These are phyloP conservation scores for Sextonia rubra DNA, from an alignment of 164 flowering plant genomes.

Conservation along the genomic window DNA sequence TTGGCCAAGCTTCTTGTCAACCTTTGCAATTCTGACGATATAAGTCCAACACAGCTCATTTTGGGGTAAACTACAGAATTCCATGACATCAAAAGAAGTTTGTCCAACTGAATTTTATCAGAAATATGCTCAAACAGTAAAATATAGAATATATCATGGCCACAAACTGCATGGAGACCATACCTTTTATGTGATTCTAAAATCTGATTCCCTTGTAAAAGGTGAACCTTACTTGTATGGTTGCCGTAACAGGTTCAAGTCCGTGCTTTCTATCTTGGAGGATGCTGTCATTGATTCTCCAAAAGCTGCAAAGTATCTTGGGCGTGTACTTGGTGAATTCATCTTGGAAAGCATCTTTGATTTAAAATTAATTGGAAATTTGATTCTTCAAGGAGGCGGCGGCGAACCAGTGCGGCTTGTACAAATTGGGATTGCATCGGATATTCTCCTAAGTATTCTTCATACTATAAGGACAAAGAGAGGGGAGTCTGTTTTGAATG, in stretches of 20 bases:
- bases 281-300: conserved; percentile 82
- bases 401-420: conserved; percentile 47
- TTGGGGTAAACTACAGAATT: conserved; percentile 44
- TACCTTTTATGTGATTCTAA: neutral
- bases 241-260: conserved; percentile 27
- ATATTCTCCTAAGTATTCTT: conserved; percentile 49
- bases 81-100: neutral
- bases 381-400: conserved; percentile 55
- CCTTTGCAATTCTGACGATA: conserved; percentile 43
- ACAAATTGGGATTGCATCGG: conserved; percentile 48
- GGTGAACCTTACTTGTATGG: neutral
- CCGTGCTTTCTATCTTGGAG: conserved; percentile 55
- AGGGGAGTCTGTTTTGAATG: conserved; percentile 41
- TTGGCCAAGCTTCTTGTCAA: conserved; percentile 62
- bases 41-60: conserved; percentile 44
- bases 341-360: conserved; percentile 49
- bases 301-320: conserved; percentile 66
- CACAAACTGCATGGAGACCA: neutral
- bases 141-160: neutral
- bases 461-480: conserved; percentile 42
- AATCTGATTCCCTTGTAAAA: neutral
- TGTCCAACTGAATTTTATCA: conserved; percentile 16
- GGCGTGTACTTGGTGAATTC: conserved; percentile 47
- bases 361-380: conserved; percentile 37
- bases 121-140: neutral